Conservation (phyloP, 805 yeast species). For the Yarrowia deformans region DNA sequence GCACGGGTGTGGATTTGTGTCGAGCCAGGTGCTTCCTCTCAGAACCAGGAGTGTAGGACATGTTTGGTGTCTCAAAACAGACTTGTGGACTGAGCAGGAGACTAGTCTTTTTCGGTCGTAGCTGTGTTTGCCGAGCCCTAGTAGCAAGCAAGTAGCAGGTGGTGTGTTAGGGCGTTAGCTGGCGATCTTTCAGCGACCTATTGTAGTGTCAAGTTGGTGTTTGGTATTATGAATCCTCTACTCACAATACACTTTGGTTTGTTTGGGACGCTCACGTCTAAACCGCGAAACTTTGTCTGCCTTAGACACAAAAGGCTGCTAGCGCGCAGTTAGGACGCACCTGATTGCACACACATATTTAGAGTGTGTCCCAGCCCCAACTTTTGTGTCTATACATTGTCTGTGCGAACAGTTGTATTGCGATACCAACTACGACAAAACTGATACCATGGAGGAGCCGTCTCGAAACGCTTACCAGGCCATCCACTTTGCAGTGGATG, state of each 20-base stretch:
- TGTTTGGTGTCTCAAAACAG: background rate
- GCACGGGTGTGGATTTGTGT: slow-evolving; percentile 27
- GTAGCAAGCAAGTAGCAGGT: slow-evolving; percentile 24
- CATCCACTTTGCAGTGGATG: slow-evolving; percentile 36
- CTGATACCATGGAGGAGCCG: slow-evolving; percentile 34
- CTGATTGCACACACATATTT: background rate
- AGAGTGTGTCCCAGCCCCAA: slow-evolving; percentile 1
- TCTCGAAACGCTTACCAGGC: slow-evolving; percentile 32
- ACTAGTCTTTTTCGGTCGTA: background rate
- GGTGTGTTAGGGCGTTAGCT: background rate
- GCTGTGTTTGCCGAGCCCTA: background rate
- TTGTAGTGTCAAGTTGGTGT: background rate
- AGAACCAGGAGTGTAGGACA: background rate
- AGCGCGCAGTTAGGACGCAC: slow-evolving; percentile 9
- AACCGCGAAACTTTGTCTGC: slow-evolving; percentile 9
- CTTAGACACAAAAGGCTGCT: background rate
- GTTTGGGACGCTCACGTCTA: slow-evolving; percentile 20
- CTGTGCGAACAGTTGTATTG: background rate
- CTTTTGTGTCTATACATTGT: background rate
- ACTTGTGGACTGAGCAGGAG: background rate
- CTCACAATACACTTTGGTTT: background rate
- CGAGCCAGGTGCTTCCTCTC: slow-evolving; percentile 1
- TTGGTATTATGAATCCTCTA: background rate
- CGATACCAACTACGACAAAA: background rate
- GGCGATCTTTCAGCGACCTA: slow-evolving; percentile 5